A percentile compares a stretch with the other conserved stretches of the same genome.
Conservation (phyloP, 495 filamentous ascomycete genomes). For the Cudoniella acicularis region DNA sequence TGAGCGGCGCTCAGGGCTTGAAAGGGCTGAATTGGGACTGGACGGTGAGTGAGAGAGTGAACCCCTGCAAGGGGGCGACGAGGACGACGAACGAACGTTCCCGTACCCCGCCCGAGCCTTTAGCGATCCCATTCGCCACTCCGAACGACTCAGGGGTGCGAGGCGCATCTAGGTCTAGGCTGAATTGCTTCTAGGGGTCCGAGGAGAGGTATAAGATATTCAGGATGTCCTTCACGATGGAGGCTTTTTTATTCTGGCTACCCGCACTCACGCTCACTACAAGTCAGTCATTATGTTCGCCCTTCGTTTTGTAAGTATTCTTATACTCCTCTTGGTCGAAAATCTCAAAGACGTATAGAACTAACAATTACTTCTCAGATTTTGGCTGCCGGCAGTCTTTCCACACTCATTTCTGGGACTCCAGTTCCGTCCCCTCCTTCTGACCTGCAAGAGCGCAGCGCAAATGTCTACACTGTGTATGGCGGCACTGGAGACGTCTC, state of each 20-base stretch:
- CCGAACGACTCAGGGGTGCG: neutral
- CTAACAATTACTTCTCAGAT: no score
- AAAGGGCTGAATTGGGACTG: neutral
- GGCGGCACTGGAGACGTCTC: slow-evolving; percentile 18
- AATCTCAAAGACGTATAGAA: no score
- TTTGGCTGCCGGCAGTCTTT: slow-evolving; percentile 16
- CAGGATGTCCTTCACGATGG: neutral
- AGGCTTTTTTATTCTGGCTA: neutral
- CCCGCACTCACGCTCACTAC: neutral
- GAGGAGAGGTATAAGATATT: neutral
- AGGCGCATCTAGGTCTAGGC: neutral
- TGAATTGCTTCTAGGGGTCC: neutral
- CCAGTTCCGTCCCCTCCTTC: slow-evolving; percentile 9
- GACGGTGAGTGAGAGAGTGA: neutral
- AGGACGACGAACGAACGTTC: neutral
- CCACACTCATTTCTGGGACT: slow-evolving; percentile 15
- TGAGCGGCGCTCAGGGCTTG: neutral
- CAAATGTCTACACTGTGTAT: slow-evolving; percentile 10
- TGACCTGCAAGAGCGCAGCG: neutral
- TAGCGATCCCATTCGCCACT: neutral
- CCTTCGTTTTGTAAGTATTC: neutral
- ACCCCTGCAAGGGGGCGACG: neutral
- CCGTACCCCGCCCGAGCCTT: neutral
- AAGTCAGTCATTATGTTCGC: neutral
- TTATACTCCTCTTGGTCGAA: no score